A percentile compares a stretch with the other conserved stretches of the same genome.
Evolutionary conservation across 2,329 filamentous ascomycete genomes (phyloP).

Genomic region (Sclerotiophoma versabilis): DNA sequence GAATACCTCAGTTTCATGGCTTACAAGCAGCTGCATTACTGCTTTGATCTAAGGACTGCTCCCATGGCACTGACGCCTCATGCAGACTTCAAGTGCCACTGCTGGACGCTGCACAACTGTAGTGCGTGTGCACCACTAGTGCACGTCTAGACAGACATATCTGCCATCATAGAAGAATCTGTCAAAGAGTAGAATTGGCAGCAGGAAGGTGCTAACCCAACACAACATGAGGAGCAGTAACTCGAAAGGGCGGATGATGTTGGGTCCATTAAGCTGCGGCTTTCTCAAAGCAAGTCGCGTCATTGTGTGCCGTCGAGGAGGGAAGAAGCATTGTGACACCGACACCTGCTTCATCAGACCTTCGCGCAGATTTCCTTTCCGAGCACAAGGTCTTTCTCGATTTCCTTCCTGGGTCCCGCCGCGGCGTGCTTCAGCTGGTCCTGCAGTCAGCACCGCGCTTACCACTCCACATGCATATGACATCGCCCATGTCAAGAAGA

Average conservation of each 20-base stretch:
- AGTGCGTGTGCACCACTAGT: neutral
- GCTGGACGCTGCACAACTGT: neutral
- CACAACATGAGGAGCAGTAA: too few species aligned
- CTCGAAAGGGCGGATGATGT: too few species aligned
- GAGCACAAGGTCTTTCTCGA: too few species aligned
- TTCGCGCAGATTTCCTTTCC: neutral
- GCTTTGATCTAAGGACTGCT: neutral
- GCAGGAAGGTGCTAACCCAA: too few species aligned
- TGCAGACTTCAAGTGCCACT: neutral
- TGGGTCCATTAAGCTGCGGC: too few species aligned
- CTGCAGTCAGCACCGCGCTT: slow-evolving; percentile 15
- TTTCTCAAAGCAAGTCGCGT: too few species aligned
- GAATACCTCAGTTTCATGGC: neutral
- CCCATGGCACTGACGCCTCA: neutral
- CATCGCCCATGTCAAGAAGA: neutral
- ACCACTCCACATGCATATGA: neutral
- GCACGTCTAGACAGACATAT: neutral
- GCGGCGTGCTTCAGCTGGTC: too few species aligned
- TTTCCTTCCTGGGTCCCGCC: too few species aligned
- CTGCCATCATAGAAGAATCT: too few species aligned
- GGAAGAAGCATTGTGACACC: too few species aligned
- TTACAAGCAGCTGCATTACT: neutral
- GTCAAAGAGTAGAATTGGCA: too few species aligned
- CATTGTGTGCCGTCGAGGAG: too few species aligned
- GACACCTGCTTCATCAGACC: neutral